Base-by-base conservation (phyloP, 345 rosid species). In the Cardamine resedifolia region DNA sequence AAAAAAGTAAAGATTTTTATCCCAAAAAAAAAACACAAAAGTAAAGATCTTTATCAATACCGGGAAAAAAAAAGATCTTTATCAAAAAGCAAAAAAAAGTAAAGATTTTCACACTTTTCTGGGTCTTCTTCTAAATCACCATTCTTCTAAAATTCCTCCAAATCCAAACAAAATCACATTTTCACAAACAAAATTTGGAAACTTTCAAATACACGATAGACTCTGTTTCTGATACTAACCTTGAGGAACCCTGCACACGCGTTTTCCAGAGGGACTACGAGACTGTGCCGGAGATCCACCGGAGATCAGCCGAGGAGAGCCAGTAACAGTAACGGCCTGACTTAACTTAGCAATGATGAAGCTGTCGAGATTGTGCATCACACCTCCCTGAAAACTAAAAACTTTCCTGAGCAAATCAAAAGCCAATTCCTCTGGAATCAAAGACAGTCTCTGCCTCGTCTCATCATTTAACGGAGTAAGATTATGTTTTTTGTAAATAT, bases 401-500 rank as follows among this genome's bases (percentile, higher is more conserved):
- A 80, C 72, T 6, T 11, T 51, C 3, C 18, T 21, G 15, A 89
- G 80, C 14, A 76, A 11, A 19, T 3, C 31, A 18, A 78, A 49
- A 58, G 91, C 87, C 0, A 0, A 15, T 6, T 78, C 78, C 67
- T 87, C 91, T 0, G 72, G 77, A 1, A 68, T 11, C 3, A 44
- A 52, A 31, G 77, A 79, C 16, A 91, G 84, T 36, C 28, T 33
- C 47, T 3, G 66, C 55, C 82, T 78, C 18, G 85, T 66, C 2
- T 3, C 28, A 30, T 26, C 4, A 6, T 9, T 49, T 6, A 86
- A 77, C 2, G 69, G 84, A n/a, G 39, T 72, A 52, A 34, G 58
- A 0, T 59, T 49, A 73, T 83, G 84, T 39, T 80, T 76, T 0
- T 0, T 14, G 48, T 85, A 85, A 6, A 91, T 86, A 53, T 15